Evolutionary conservation across 2,329 filamentous ascomycete species (phyloP).

Genomic region (Fusarium sp.): DNA sequence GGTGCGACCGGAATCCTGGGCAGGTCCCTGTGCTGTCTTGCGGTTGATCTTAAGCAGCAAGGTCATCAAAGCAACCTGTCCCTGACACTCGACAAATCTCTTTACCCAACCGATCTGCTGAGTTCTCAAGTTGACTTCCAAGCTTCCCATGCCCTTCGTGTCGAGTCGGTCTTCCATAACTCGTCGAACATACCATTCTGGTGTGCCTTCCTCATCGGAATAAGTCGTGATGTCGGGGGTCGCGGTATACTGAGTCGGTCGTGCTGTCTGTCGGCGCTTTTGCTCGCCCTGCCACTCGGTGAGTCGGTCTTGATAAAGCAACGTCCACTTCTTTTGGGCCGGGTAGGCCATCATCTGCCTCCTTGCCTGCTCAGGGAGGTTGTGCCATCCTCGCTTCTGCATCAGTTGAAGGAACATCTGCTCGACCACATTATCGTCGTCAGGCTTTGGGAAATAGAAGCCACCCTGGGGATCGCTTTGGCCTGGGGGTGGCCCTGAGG

Average conservation of each 20-base stretch:
- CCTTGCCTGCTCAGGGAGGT: conserved; percentile 91
- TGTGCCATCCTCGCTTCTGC: conserved; percentile 98
- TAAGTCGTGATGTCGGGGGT: conserved; percentile 77
- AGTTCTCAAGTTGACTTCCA: conserved; percentile 93
- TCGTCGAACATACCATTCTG: conserved; percentile 97
- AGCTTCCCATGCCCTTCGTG: conserved; percentile 87
- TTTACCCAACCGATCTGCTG: conserved; percentile 99
- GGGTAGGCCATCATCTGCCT: conserved; percentile 97
- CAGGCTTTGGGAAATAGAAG: conserved; percentile 75
- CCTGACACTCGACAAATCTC: conserved; percentile 95
- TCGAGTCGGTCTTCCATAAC: conserved; percentile 97
- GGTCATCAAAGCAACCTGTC: conserved; percentile 94
- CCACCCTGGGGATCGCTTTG: conserved; percentile 56
- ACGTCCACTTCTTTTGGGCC: conserved; percentile 94
- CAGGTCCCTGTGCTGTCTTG: conserved; percentile 79
- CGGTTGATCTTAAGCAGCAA: conserved; percentile 94
- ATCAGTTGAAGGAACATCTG: conserved; percentile 93
- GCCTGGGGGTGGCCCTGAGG: conserved; percentile 49
- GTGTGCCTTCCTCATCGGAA: conserved; percentile 93
- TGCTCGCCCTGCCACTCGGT: conserved; percentile 95
- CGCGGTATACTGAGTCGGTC: conserved; percentile 76
- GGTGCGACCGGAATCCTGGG: conserved; percentile 64
- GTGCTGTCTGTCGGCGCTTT: conserved; percentile 81
- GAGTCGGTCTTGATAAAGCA: conserved; percentile 94
- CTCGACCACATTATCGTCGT: conserved; percentile 86